Base-by-base conservation (phyloP, 2,329 filamentous ascomycete species). In the Botrytis deweyae region DNA sequence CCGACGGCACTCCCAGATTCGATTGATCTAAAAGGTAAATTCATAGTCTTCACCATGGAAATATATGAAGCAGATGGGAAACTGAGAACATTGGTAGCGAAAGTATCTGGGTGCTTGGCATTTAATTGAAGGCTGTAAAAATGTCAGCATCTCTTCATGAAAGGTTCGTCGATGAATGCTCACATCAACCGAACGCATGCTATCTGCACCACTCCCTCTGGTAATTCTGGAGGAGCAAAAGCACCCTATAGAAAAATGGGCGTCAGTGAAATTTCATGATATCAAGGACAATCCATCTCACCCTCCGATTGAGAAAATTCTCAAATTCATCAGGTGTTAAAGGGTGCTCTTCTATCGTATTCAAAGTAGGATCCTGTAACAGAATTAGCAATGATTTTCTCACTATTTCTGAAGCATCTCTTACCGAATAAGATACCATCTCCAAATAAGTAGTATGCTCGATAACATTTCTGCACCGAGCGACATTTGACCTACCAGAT, bases 1-100 rank as follows among this genome's bases (percentile, higher is more conserved):
- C 89, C 89, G 22, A 91, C 89, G 18, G 88, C 85, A 73, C 86
- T 86, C 33, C 85, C 87, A 29, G 87, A 86, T 80, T 91, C 89
- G 75, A 91, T 88, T 49, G 84, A 87, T 14, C 87, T 84, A 77
- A 85, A 86, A 1, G 89, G 88, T 62, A 91, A 83, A 74, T 82
- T 84, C 81, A 90, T 79, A 25, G 81, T 82, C 75, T 84, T 83
- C 33, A 90, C 85, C 89, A 91, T 90, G 66, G 82, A 82, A 76
- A 84, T 84, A 76, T 91, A 91, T 46, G 82, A 79, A 7, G 83
- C 78, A n/a, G 83, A 84, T 1, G 83, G 81, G 44, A 91, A 79
- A 33, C 88, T 89, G 74, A 91, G 85, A 75, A 87, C 82, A 75
- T 85, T 83, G 25, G 88, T 85, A 36, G 84, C 82, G 76, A 91